A percentile compares a stretch with the other conserved stretches of the same genome.
Conservation (phyloP, 441 rosid species). For the Gossypium gossypioides region DNA sequence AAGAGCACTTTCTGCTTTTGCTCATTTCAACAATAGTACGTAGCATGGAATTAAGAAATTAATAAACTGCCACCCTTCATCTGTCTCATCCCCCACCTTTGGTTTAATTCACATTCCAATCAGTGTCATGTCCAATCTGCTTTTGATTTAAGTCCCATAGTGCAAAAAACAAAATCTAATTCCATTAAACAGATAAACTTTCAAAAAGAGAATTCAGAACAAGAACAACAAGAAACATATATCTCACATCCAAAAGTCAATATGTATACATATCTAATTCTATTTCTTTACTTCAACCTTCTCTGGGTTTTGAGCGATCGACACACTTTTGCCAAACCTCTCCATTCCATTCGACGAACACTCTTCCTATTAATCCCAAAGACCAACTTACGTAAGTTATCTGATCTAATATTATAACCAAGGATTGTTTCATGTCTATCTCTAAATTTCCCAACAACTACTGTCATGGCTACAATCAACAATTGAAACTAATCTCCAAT, state of each 20-base stretch:
- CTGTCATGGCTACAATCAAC: neutral
- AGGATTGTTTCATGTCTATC: neutral
- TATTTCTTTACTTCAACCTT: neutral
- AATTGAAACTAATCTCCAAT: neutral
- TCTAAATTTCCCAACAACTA: neutral
- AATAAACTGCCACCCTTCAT: neutral
- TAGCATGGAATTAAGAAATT: slow-evolving; percentile 12
- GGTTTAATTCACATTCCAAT: neutral
- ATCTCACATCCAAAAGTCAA: neutral
- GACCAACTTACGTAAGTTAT: neutral
- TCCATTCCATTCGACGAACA: neutral
- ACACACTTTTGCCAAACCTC: neutral
- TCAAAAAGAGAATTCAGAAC: neutral
- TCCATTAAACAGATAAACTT: neutral
- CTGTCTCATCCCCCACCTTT: neutral
- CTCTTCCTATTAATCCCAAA: neutral
- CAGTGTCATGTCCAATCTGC: neutral
- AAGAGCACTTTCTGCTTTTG: slow-evolving; percentile 50
- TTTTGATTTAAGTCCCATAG: neutral
- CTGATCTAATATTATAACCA: neutral
- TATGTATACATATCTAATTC: neutral
- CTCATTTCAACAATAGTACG: slow-evolving; percentile 41
- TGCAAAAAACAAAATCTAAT: neutral
- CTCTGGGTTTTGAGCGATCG: neutral
- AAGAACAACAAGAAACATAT: neutral